Percentiles rank a stretch among this genome's conserved stretches.
Evolutionary conservation across 441 rosid genomes (phyloP).

Genomic region (Adansonia grandidieri): DNA sequence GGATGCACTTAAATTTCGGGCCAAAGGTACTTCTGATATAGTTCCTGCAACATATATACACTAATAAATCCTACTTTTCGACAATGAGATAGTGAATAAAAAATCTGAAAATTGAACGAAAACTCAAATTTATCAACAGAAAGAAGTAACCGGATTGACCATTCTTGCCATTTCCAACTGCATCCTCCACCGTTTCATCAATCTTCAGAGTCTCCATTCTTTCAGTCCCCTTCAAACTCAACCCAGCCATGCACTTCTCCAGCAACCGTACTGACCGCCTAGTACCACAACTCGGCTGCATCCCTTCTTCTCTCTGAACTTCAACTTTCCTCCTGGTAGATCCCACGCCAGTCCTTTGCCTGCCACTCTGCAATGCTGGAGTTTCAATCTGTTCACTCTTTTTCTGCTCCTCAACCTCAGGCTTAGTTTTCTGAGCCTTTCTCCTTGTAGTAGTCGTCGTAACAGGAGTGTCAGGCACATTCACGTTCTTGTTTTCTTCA

Average conservation of each 20-base stretch:
- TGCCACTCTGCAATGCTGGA: conserved; percentile 34
- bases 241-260: conserved; percentile 59
- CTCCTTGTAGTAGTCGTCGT: conserved; percentile 38
- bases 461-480: conserved; percentile 44
- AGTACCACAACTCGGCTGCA: conserved; percentile 56
- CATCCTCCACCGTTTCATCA: conserved; percentile 34
- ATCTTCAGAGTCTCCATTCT: conserved; percentile 33
- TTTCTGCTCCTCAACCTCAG: conserved; percentile 27
- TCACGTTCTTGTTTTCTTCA: conserved; percentile 48
- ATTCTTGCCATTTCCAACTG: conserved; percentile 29
- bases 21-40: conserved; percentile 25
- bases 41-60: conserved; percentile 33
- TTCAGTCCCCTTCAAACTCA: conserved; percentile 56
- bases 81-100: neutral
- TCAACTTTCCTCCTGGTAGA: conserved; percentile 37
- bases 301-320: conserved; percentile 34
- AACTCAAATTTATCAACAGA: neutral
- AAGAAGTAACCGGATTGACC: conserved; percentile 40
- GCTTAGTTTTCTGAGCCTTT: conserved; percentile 34
- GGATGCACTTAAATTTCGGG: conserved; percentile 35
- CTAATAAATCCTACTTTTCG: too few species aligned
- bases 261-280: conserved; percentile 73
- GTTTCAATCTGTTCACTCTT: conserved; percentile 32
- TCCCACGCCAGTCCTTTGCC: conserved; percentile 32
- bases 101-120: conserved; percentile 1